Evolutionary conservation across 345 rosid genomes (phyloP).

Genomic region (Boechera retrofracta): DNA sequence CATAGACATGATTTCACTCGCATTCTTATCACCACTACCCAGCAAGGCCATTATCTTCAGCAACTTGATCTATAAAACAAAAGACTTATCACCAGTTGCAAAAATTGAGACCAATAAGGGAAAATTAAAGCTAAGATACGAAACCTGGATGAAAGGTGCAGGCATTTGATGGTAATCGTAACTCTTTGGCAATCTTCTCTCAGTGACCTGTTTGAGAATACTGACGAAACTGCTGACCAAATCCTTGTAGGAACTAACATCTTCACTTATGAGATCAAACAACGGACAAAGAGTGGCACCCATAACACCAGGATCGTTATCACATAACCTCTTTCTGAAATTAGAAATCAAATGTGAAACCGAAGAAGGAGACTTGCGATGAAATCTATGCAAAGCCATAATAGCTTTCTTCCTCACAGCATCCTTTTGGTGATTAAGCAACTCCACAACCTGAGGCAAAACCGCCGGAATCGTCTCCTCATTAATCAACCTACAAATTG

Average conservation of each 20-base stretch:
- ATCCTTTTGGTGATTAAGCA: conserved; percentile 82
- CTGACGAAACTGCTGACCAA: conserved; percentile 88
- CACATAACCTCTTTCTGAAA: conserved; percentile 92
- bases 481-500: conserved; percentile 87
- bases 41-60: conserved; percentile 89
- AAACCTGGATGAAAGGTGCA: conserved; percentile 99
- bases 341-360: conserved; percentile 86
- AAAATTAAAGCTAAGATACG: not conserved
- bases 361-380: conserved; percentile 87
- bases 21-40: conserved; percentile 96
- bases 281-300: conserved; percentile 97
- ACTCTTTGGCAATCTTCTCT: conserved; percentile 84
- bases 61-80: conserved; percentile 73
- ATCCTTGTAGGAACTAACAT: conserved; percentile 81
- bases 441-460: conserved; percentile 86
- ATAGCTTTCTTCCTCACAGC: conserved; percentile 96
- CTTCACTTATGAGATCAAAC: conserved; percentile 76
- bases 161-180: conserved; percentile 98
- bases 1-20: conserved; percentile 92
- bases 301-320: conserved; percentile 98
- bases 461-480: conserved; percentile 99
- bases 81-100: conserved; percentile 9
- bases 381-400: conserved; percentile 96
- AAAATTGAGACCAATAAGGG: not conserved
- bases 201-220: conserved; percentile 95